These are phyloP conservation scores for Zelonia costaricensis DNA, from an alignment of 208 protist species.

Conservation along the genomic window DNA sequence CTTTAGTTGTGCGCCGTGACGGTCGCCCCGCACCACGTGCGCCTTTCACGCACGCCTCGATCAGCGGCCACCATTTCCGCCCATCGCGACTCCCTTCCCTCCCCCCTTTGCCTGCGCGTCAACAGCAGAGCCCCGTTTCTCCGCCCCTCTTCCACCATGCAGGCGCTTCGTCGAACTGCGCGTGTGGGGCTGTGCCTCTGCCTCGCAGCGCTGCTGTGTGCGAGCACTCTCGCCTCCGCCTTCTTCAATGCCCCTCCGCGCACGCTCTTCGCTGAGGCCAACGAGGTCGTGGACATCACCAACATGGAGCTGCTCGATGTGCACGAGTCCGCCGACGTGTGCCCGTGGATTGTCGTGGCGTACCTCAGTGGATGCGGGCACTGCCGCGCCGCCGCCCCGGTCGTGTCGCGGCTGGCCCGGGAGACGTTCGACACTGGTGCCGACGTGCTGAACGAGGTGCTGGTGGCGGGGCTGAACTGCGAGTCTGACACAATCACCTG, in stretches of 20 bases:
- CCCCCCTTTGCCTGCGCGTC: too few relatives aligned
- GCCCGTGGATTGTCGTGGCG: conserved; percentile 64
- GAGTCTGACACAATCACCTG: conserved; percentile 28
- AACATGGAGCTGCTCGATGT: conserved; percentile 15
- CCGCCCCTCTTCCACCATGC: too few relatives aligned
- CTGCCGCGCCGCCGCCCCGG: conserved; percentile 43
- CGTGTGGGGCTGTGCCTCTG: too few relatives aligned
- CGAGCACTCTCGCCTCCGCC: background rate
- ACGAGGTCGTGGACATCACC: conserved; percentile 14
- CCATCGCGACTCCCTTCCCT: too few relatives aligned
- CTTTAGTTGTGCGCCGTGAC: too few relatives aligned
- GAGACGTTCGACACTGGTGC: conserved; percentile 4
- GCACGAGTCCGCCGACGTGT: conserved; percentile 36
- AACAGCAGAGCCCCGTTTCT: too few relatives aligned
- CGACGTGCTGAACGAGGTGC: conserved; percentile 18
- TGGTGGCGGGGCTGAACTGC: conserved; percentile 56
- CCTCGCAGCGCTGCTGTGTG: too few relatives aligned
- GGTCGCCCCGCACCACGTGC: too few relatives aligned
- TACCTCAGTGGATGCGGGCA: conserved; percentile 61
- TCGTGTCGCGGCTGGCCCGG: conserved; percentile 2
- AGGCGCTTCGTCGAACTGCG: too few relatives aligned
- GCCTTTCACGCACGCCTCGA: too few relatives aligned
- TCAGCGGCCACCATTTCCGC: too few relatives aligned
- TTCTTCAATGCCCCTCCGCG: background rate
- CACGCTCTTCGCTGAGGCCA: conserved; percentile 16